Conservation (phyloP, 176 grass and related monocot genomes). For the Thinopyrum elongatum region DNA sequence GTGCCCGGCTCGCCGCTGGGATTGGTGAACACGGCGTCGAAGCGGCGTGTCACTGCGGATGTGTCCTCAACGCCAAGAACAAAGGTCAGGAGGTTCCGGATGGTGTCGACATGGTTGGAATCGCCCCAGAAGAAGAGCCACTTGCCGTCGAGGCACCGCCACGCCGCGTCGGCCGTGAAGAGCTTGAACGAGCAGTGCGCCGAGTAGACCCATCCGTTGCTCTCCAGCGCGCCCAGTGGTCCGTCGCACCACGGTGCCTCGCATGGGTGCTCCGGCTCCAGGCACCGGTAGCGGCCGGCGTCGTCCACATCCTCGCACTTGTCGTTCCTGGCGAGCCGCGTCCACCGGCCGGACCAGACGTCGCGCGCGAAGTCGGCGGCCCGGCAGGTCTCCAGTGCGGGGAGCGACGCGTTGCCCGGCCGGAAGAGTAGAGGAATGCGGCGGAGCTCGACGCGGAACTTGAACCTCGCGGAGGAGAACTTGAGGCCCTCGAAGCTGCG, state of each 20-base stretch:
- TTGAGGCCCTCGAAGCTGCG: constrained; percentile 89
- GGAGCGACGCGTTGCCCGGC: constrained; percentile 37
- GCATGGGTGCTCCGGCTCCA: constrained; percentile 50
- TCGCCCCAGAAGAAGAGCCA: constrained; percentile 99
- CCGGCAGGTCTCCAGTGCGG: constrained; percentile 50
- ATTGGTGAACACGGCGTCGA: constrained; percentile 62
- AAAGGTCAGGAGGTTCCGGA: constrained; percentile 76
- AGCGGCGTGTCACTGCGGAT: constrained; percentile 55
- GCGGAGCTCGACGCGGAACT: constrained; percentile 60
- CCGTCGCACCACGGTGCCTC: constrained; percentile 83
- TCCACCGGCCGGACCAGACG: constrained; percentile 84
- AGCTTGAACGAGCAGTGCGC: constrained; percentile 90
- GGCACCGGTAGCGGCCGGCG: constrained; percentile 80
- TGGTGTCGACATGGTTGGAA: constrained; percentile 97
- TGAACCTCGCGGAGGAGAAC: constrained; percentile 80
- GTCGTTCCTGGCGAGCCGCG: constrained; percentile 61
- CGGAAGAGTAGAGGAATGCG: constrained; percentile 44
- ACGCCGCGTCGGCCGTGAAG: constrained; percentile 60
- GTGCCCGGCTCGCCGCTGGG: constrained; percentile 41
- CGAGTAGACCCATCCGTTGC: constrained; percentile 98
- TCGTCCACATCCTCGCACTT: constrained; percentile 50
- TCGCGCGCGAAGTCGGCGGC: constrained; percentile 46
- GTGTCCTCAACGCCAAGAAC: constrained; percentile 70
- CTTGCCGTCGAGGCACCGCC: constrained; percentile 77
- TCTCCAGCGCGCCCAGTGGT: constrained; percentile 72